A percentile compares a stretch with the other conserved stretches of the same genome.
Evolutionary conservation across 495 filamentous ascomycete genomes (phyloP).

Genomic region (Penicillium cinerascens): DNA sequence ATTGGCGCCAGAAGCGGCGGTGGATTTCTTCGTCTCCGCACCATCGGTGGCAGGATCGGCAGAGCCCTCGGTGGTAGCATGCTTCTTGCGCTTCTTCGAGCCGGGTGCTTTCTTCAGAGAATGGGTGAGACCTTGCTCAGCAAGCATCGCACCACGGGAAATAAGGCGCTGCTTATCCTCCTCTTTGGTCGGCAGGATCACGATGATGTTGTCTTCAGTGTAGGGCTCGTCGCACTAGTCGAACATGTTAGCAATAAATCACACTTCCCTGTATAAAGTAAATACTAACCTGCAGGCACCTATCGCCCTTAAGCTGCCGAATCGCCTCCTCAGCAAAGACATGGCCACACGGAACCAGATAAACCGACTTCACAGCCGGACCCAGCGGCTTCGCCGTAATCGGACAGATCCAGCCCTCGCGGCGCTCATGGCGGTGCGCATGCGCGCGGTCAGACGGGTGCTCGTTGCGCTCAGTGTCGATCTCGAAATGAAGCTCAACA

Average conservation of each 20-base stretch:
- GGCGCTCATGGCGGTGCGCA: constrained; percentile 37
- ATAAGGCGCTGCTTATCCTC: constrained; percentile 67
- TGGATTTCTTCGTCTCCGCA: constrained; percentile 19
- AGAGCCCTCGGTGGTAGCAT: constrained; percentile 27
- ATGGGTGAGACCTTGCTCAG: constrained; percentile 72
- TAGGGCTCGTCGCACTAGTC: constrained; percentile 75
- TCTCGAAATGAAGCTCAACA: constrained; percentile 79
- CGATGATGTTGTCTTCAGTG: constrained; percentile 70
- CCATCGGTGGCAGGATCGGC: too few species aligned
- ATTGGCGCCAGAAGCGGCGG: constrained; percentile 31
- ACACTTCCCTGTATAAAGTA: background rate
- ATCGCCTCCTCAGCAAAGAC: constrained; percentile 84
- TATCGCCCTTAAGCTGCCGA: constrained; percentile 66
- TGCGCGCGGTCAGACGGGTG: constrained; percentile 24
- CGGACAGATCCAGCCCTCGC: constrained; percentile 74
- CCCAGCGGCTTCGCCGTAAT: constrained; percentile 86
- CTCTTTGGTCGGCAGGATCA: constrained; percentile 70
- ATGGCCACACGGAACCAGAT: constrained; percentile 93
- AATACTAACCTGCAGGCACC: constrained; percentile 55
- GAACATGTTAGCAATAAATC: background rate
- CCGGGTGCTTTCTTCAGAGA: constrained; percentile 77
- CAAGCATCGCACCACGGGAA: constrained; percentile 61
- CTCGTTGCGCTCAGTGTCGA: constrained; percentile 41
- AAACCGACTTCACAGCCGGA: constrained; percentile 73
- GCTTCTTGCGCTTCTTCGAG: constrained; percentile 68